Conservation (phyloP, 495 filamentous ascomycete genomes). For the Hyphodiscus hymeniophilus region DNA sequence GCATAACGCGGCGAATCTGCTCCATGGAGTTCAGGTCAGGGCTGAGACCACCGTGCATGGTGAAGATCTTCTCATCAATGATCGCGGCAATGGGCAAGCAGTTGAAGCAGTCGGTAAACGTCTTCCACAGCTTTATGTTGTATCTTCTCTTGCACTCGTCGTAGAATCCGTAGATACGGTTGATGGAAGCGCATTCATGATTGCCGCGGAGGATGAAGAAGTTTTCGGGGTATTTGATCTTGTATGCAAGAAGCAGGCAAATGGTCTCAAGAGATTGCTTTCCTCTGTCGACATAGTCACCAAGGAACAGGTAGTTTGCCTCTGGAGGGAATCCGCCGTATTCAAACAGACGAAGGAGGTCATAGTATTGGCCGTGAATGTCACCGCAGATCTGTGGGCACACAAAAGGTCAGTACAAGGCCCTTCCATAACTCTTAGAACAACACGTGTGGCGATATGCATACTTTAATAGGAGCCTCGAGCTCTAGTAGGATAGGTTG, state of each 20-base stretch:
- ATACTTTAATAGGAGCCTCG: slow-evolving; percentile 97
- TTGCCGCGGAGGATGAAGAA: slow-evolving; percentile 98
- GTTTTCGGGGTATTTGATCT: slow-evolving; percentile 99
- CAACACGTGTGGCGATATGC: slow-evolving; percentile 18
- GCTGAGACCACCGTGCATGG: slow-evolving; percentile 97
- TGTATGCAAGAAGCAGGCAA: slow-evolving; percentile 95
- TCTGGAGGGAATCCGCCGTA: slow-evolving; percentile 98
- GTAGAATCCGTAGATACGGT: slow-evolving; percentile 99
- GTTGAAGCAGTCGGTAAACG: slow-evolving; percentile 99
- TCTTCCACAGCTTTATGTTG: slow-evolving; percentile 99
- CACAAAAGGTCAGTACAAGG: slow-evolving; percentile 3
- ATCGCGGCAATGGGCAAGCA: slow-evolving; percentile 99
- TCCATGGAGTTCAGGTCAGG: slow-evolving; percentile 99
- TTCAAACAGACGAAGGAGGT: slow-evolving; percentile 93
- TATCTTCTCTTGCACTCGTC: slow-evolving; percentile 99
- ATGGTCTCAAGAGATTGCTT: slow-evolving; percentile 99
- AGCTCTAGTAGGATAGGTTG: slow-evolving; percentile 97
- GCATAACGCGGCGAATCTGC: slow-evolving; percentile 98
- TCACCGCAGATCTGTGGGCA: slow-evolving; percentile 85
- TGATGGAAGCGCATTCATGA: slow-evolving; percentile 99
- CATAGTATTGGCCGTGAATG: slow-evolving; percentile 99
- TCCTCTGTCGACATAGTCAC: slow-evolving; percentile 97
- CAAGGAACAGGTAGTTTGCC: slow-evolving; percentile 98
- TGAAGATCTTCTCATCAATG: slow-evolving; percentile 99
- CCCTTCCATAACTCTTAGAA: background rate